Evolutionary conservation across 225 moss, liverwort and hornwort genomes (phyloP), one percentile per base, ranked within the genome.

Genomic region (Polytrichum commune): DNA sequence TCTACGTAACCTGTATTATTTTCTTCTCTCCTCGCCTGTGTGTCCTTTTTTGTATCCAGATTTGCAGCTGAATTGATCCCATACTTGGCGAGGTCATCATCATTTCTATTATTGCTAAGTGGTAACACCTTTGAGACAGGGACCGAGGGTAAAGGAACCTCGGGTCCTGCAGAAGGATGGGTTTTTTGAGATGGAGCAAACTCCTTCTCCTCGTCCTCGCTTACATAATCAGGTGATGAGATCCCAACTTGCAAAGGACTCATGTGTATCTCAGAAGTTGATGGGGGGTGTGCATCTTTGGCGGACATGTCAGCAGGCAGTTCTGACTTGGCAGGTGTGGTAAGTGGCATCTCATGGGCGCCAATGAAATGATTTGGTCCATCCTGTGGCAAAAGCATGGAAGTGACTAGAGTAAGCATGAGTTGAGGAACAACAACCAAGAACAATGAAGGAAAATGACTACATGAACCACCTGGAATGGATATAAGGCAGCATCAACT

Each of bases 361-460:
- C 68, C 75, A 65, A 90, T 83, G 62, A 93, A 96, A 71, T 88
- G 82, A 19, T 77, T 90, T n/a, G 89, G 89, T 72, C 96, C 96
- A 83, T 96, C 96, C 95, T 95, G 84, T 66, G 38, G 46, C 46
- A 16, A 46, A 46, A 16, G 46, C 16, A 46, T 46, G 46, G 38
- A 46, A 13, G 10, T 46, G 38, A 46, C 3, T 16, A 46, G 0
- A 46, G 46, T 16, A 46, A 46, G 10, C 13, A 46, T 0, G 13
- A 46, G 3, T 46, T 46, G 13, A 46, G 46, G 46, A 46, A 46
- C 46, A 46, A 46, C 3, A 13, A 46, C 46, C 3, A 46, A 46
- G 16, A 46, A 46, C 13, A 46, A 46, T 46, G 46, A 46, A 46
- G 46, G 13, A 46, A 4, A 46, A 46, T 46, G 46, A 46, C 46